Evolutionary conservation across 2,329 filamentous ascomycete species (phyloP), one percentile per base, ranked within the genome.

Genomic region (Aspergillus sp.): DNA sequence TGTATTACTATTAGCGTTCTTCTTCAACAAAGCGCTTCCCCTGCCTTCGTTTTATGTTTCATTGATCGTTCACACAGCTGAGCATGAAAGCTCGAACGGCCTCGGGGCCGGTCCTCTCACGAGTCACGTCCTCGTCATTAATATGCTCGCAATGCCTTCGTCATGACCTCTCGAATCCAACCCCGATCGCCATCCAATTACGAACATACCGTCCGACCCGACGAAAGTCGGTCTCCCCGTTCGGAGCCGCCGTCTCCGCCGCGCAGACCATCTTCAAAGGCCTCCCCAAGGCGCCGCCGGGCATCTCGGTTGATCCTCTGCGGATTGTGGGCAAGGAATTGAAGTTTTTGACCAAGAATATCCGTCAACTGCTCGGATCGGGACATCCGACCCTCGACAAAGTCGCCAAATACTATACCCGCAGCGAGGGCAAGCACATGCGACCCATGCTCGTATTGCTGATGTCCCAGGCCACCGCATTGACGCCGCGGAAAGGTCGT

Each of bases 371-470:
- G n/a, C 78, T 97, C 14, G 93, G 93, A 5, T 97, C 92, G 0
- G 93, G 93, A 5, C 93, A 99, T 69, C 94, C 94, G 0, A 91
- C 92, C 43, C 82, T 99, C 55, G 94, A 97, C 69, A 92, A 90
- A 40, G 93, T 92, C 23, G 91, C 94, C 48, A 99, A 99, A 75
- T 99, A 99, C 79, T 99, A 99, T 73, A 96, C 94, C 19, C 89
- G 93, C 66, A 89, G 89, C 54, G 91, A 97, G 78, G 94, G 94
- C 58, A 99, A 99, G 78, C 94, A 97, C 74, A 87, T 99, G 63
- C 87, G 94, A 61, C 94, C 94, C 25, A 84, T 97, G 72, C 88
- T 99, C 56, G 92, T 99, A 25, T 83, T 99, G 57, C 85, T 99
- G 64, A 97, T 99, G 93, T 93, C 92, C 57, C 85, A 92, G 69